Conservation (phyloP, 2,329 filamentous ascomycete genomes). For the Teratosphaeria zuluensis region DNA sequence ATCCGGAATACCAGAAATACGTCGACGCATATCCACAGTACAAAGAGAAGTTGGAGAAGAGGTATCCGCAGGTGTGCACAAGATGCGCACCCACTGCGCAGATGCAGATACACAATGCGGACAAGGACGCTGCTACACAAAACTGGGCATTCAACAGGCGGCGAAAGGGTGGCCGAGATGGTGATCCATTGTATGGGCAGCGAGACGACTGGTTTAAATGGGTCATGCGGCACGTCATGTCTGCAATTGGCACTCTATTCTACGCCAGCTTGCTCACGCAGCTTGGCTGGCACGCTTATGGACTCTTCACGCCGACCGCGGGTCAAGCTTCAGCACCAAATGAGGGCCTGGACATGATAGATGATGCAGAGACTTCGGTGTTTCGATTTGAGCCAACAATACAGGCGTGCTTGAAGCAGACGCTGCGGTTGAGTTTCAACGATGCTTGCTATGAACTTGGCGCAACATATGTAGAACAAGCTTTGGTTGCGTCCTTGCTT, state of each 20-base stretch:
- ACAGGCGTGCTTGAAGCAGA: constrained; percentile 9
- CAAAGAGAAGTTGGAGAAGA: constrained; percentile 61
- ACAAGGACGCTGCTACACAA: constrained; percentile 23
- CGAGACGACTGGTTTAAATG: constrained; percentile 33
- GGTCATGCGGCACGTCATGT: constrained; percentile 18
- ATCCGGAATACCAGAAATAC: constrained; percentile 60
- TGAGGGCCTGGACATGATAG: constrained; percentile 3
- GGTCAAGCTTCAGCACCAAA: neutral
- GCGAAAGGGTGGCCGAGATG: constrained; percentile 41
- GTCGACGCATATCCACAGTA: constrained; percentile 62
- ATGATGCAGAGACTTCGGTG: neutral
- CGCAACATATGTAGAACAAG: constrained; percentile 13
- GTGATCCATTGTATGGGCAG: constrained; percentile 32
- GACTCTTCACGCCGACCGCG: constrained; percentile 6
- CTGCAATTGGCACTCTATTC: constrained; percentile 11
- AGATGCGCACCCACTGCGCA: constrained; percentile 68
- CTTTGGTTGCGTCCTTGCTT: constrained; percentile 13
- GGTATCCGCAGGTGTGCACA: constrained; percentile 82
- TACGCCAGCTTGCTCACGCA: constrained; percentile 16
- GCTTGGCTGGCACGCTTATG: constrained; percentile 21
- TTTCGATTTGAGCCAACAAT: constrained; percentile 8
- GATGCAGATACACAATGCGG: constrained; percentile 21
- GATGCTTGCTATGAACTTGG: constrained; percentile 15
- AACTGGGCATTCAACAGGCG: constrained; percentile 56
- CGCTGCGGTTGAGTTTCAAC: constrained; percentile 9